Conservation (phyloP, 2,329 filamentous ascomycete genomes). For the Colletotrichum gloeosporioides region DNA sequence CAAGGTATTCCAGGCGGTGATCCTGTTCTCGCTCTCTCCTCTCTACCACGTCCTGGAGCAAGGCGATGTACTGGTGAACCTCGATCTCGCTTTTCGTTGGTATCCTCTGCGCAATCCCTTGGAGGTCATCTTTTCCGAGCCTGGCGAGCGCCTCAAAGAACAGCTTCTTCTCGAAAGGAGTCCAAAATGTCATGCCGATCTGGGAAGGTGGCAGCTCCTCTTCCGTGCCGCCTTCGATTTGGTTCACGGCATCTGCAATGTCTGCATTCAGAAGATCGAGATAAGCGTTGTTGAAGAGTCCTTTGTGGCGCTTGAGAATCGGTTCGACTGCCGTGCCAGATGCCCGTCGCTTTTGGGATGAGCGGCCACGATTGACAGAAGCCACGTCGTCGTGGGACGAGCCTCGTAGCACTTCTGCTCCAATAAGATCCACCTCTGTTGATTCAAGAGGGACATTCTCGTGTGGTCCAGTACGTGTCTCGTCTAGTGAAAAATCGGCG, state of each 20-base stretch:
- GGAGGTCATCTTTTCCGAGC: constrained; percentile 67
- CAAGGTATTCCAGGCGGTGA: constrained; percentile 27
- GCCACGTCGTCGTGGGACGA: not conserved
- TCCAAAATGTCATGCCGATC: constrained; percentile 76
- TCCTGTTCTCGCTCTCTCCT: constrained; percentile 40
- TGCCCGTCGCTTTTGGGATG: constrained; percentile 34
- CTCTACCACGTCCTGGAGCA: constrained; percentile 60
- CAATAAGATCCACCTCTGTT: not conserved
- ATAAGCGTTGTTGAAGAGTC: constrained; percentile 50
- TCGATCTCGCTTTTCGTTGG: constrained; percentile 77
- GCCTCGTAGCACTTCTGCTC: not conserved
- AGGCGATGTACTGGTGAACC: constrained; percentile 70
- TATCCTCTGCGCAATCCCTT: constrained; percentile 67
- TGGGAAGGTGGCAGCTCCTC: constrained; percentile 53
- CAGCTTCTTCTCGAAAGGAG: constrained; percentile 68
- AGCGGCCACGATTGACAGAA: not conserved
- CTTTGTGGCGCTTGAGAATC: constrained; percentile 49
- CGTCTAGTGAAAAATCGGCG: constrained; percentile 19
- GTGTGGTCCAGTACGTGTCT: not conserved
- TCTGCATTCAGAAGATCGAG: constrained; percentile 60
- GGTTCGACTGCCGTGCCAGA: constrained; percentile 31
- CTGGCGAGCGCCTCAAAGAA: constrained; percentile 72
- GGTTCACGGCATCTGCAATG: constrained; percentile 57
- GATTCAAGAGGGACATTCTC: not conserved
- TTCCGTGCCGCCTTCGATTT: constrained; percentile 34